These are phyloP conservation scores for Monosporascus cannonballus DNA, from an alignment of 2,329 filamentous ascomycete species.

Conservation along the genomic window DNA sequence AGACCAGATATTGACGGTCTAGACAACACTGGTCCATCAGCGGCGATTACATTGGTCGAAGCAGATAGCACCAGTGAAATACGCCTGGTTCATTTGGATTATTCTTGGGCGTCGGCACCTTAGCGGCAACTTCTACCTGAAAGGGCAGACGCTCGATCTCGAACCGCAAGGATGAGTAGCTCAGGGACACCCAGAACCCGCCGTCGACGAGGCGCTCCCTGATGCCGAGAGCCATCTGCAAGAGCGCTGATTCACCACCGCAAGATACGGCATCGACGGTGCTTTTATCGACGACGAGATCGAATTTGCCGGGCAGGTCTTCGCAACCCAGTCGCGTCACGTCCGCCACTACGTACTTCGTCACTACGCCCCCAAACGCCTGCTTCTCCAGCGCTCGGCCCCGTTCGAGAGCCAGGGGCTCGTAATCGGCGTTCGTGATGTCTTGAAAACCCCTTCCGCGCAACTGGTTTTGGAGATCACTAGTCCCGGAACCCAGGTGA, in stretches of 20 bases:
- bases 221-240: conserved; percentile 33
- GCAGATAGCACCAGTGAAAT: conserved; percentile 38
- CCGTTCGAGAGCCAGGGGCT: conserved; percentile 39
- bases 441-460: conserved; percentile 34
- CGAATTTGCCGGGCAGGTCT: conserved; percentile 21
- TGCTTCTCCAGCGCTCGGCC: conserved; percentile 33
- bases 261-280: conserved; percentile 44
- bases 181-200: conserved; percentile 42
- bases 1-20: not conserved
- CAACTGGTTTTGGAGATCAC: conserved; percentile 43
- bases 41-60: conserved; percentile 23
- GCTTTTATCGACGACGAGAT: conserved; percentile 44
- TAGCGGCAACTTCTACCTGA: conserved; percentile 34
- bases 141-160: conserved; percentile 32
- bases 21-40: not conserved
- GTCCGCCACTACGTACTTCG: conserved; percentile 38
- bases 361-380: conserved; percentile 37
- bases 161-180: conserved; percentile 39
- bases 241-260: conserved; percentile 31
- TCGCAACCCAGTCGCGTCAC: conserved; percentile 30
- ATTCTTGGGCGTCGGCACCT: conserved; percentile 34
- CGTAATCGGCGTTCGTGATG: conserved; percentile 45
- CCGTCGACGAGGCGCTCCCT: conserved; percentile 26
- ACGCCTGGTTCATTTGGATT: conserved; percentile 39
- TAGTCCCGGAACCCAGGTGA: conserved; percentile 44